A percentile compares a stretch with the other conserved stretches of the same genome.
phyloP scores from a whole-genome alignment of 768 basidiomycete genomes.

The Boletus rubropictus region DNA sequence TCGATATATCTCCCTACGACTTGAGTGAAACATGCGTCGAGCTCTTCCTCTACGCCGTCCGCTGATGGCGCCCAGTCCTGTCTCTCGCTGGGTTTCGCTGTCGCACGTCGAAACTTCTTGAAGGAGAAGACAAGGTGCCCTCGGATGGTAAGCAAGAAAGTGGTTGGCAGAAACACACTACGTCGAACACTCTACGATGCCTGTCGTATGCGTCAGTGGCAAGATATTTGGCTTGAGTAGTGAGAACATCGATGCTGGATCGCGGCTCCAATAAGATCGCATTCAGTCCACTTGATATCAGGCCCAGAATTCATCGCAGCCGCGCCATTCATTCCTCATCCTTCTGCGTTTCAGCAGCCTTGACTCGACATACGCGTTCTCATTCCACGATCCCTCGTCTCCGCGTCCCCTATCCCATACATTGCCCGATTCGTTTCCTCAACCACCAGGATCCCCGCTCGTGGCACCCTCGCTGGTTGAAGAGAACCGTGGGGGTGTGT shows the following conservation, averaged over 20 bases:
- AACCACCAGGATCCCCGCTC: not conserved
- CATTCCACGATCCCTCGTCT: not conserved
- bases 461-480: not conserved
- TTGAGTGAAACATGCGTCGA: slow-evolving; percentile 43
- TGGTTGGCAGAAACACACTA: slow-evolving; percentile 48
- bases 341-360: slow-evolving; percentile 5
- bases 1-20: slow-evolving; percentile 39
- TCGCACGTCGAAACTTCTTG: not conserved
- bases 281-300: slow-evolving; percentile 12
- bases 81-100: slow-evolving; percentile 6
- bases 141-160: slow-evolving; percentile 31
- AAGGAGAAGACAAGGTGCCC: not conserved
- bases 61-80: slow-evolving; percentile 19
- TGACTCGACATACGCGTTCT: slow-evolving; percentile 8
- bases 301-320: not conserved
- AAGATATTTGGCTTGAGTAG: slow-evolving; percentile 53
- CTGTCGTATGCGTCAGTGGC: slow-evolving; percentile 57
- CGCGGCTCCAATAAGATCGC: slow-evolving; percentile 21
- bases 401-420: slow-evolving; percentile 16
- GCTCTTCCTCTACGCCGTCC: slow-evolving; percentile 39
- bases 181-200: slow-evolving; percentile 61
- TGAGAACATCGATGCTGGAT: slow-evolving; percentile 28
- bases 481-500: not conserved
- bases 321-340: too few relatives aligned
- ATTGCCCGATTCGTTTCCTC: not conserved